Evolutionary conservation across 225 moss, liverwort and hornwort species (phyloP).

Genomic region (Polytrichum formosum): DNA sequence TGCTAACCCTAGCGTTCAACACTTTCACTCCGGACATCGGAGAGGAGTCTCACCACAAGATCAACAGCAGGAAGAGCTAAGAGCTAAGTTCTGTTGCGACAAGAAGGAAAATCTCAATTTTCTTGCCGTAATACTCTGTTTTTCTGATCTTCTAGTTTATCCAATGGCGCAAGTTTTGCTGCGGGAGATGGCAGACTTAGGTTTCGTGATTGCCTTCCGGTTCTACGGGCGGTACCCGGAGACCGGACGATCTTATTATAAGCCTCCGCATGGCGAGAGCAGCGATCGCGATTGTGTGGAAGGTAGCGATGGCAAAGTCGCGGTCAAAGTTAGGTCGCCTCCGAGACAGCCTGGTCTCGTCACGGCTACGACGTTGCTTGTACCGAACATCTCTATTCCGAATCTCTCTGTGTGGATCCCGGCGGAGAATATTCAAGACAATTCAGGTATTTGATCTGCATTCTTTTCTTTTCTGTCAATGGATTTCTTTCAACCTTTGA

Average conservation of each 20-base stretch:
- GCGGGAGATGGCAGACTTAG: slow-evolving; percentile 46
- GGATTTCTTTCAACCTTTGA: too few relatives aligned
- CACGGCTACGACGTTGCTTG: background rate
- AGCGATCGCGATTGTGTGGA: background rate
- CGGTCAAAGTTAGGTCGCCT: background rate
- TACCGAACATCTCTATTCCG: slow-evolving; percentile 1
- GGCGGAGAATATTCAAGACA: background rate
- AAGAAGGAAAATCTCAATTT: too few relatives aligned
- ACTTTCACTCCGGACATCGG: too few relatives aligned
- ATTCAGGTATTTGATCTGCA: background rate
- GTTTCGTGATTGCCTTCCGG: slow-evolving; percentile 41
- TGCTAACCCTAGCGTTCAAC: too few relatives aligned
- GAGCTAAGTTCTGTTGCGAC: too few relatives aligned
- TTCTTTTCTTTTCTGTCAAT: too few relatives aligned
- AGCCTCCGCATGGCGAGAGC: slow-evolving; percentile 27
- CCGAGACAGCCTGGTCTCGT: slow-evolving; percentile 5
- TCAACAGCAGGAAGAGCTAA: too few relatives aligned
- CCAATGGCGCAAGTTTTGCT: slow-evolving; percentile 19
- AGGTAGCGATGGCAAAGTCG: background rate
- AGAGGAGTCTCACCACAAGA: too few relatives aligned
- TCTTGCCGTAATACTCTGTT: too few relatives aligned
- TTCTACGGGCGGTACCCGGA: slow-evolving; percentile 60
- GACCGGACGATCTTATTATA: slow-evolving; percentile 46
- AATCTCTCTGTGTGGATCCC: slow-evolving; percentile 5
- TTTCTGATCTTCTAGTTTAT: background rate